Evolutionary conservation across 306 rosid genomes (phyloP).

Genomic region (Biancaea sappan): DNA sequence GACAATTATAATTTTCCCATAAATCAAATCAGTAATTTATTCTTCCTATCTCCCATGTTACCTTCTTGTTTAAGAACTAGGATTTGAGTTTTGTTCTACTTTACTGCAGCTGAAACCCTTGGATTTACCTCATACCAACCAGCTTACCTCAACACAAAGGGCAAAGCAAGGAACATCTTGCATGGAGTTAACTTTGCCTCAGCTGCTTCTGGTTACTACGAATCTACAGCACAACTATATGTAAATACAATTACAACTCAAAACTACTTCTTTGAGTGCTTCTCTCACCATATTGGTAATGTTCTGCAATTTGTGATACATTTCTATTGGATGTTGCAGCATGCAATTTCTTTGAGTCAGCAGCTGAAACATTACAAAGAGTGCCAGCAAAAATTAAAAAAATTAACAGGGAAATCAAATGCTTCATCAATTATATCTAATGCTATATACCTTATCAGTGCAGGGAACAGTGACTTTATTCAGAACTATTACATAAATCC

Average conservation of each 20-base stretch:
- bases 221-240: slow-evolving; percentile 57
- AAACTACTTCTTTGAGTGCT: background rate
- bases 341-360: slow-evolving; percentile 57
- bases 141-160: slow-evolving; percentile 43
- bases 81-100: slow-evolving; percentile 18
- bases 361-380: slow-evolving; percentile 69
- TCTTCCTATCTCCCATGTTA: background rate
- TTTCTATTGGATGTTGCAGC: slow-evolving; percentile 45
- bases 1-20: no score
- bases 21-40: no score
- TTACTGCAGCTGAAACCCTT: slow-evolving; percentile 51
- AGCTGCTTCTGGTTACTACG: slow-evolving; percentile 77
- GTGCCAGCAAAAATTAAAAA: slow-evolving; percentile 52
- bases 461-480: slow-evolving; percentile 82
- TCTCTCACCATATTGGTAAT: background rate
- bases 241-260: slow-evolving; percentile 41
- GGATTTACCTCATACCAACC: slow-evolving; percentile 51
- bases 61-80: slow-evolving; percentile 12
- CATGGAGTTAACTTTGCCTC: slow-evolving; percentile 65
- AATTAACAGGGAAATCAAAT: slow-evolving; percentile 51
- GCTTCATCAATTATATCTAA: slow-evolving; percentile 62
- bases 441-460: slow-evolving; percentile 59
- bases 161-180: slow-evolving; percentile 42
- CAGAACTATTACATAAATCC: slow-evolving; percentile 88
- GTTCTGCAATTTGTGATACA: background rate